Conservation (phyloP, 192 early-diverging fungal genomes). For the Neocallimastix lanati region DNA sequence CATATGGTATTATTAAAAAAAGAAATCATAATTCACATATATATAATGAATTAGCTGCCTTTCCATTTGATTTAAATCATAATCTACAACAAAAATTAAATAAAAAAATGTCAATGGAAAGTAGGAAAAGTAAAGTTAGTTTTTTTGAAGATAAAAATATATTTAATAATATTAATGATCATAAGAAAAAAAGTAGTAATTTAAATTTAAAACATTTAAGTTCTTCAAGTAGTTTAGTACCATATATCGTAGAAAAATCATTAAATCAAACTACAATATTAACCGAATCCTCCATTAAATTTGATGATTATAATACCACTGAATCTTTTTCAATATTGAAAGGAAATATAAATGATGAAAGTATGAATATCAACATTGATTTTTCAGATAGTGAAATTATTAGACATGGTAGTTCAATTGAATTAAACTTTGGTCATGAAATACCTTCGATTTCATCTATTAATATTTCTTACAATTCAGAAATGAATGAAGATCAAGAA, state of each 20-base stretch:
- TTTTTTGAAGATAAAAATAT: not conserved
- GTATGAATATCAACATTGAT: not conserved
- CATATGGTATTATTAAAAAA: not conserved
- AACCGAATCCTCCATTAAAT: not conserved
- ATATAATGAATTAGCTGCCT: too few relatives aligned
- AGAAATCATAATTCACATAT: not conserved
- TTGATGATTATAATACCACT: not conserved
- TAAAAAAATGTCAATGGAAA: not conserved
- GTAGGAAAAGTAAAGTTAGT: not conserved
- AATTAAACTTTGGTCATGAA: not conserved
- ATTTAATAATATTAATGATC: not conserved
- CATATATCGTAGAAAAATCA: not conserved
- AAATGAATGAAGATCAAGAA: not conserved
- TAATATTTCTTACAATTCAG: not conserved
- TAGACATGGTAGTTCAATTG: not conserved
- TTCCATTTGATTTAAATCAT: not conserved
- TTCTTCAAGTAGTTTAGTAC: not conserved
- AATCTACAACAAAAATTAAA: not conserved
- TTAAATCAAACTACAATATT: not conserved
- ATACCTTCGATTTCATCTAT: not conserved
- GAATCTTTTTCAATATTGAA: not conserved
- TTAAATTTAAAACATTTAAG: not conserved
- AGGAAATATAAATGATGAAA: not conserved
- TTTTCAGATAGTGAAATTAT: not conserved
- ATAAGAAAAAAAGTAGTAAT: not conserved